Evolutionary conservation across 495 filamentous ascomycete species (phyloP).

Genomic region (Daldinia caldariorum): DNA sequence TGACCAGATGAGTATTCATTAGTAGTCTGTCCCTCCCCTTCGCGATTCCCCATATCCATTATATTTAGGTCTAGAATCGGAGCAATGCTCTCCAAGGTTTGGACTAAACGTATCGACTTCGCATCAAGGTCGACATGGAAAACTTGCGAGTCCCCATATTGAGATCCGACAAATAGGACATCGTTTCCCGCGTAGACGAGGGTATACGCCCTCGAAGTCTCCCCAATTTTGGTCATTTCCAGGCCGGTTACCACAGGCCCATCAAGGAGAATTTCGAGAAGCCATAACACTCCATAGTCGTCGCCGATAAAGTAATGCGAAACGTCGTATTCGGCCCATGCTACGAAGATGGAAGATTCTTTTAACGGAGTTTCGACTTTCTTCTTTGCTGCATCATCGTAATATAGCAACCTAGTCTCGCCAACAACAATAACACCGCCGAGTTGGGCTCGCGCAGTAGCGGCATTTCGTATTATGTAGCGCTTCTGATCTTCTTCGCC

Average conservation of each 20-base stretch:
- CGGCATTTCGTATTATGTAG: constrained; percentile 61
- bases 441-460: constrained; percentile 58
- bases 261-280: constrained; percentile 78
- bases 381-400: constrained; percentile 74
- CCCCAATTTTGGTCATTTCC: constrained; percentile 70
- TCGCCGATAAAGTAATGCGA: constrained; percentile 87
- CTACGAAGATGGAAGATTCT: constrained; percentile 81
- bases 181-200: constrained; percentile 83
- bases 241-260: constrained; percentile 61
- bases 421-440: constrained; percentile 85
- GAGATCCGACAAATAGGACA: constrained; percentile 86
- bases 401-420: constrained; percentile 84
- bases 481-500: constrained; percentile 60
- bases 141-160: constrained; percentile 91
- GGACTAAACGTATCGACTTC: constrained; percentile 68
- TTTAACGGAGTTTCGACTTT: constrained; percentile 67
- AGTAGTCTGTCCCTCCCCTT: constrained; percentile 73
- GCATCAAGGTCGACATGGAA: constrained; percentile 63
- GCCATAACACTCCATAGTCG: constrained; percentile 83
- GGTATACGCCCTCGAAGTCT: constrained; percentile 76
- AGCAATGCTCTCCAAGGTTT: constrained; percentile 84
- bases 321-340: constrained; percentile 85
- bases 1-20: constrained; percentile 95
- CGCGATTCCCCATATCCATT: constrained; percentile 91
- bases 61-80: constrained; percentile 93